Evolutionary conservation across 768 basidiomycete species (phyloP).

Genomic region (Suillus bovinus): DNA sequence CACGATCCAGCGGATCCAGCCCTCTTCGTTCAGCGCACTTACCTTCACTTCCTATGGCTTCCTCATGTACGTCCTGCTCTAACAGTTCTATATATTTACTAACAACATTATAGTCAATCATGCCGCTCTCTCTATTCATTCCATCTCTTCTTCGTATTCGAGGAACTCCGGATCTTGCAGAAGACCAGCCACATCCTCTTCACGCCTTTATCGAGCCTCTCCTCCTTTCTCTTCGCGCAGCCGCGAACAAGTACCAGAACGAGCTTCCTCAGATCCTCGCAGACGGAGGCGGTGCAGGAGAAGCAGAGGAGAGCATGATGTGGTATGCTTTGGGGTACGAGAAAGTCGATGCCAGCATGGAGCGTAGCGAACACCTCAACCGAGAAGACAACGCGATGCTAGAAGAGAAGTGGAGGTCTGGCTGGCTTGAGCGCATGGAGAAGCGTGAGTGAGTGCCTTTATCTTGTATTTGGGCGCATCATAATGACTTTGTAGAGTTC

Average conservation of each 20-base stretch:
- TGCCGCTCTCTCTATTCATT: conserved; percentile 61
- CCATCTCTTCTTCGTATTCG: conserved; percentile 56
- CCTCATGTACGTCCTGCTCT: conserved; percentile 54
- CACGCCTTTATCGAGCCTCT: conserved; percentile 61
- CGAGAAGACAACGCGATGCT: conserved; percentile 30
- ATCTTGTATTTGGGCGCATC: not conserved
- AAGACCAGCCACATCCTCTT: conserved; percentile 47
- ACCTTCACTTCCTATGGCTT: conserved; percentile 78
- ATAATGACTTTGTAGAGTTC: conserved; percentile 46
- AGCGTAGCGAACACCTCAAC: conserved; percentile 25
- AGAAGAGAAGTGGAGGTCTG: conserved; percentile 53
- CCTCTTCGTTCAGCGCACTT: conserved; percentile 60
- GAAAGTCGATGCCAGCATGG: conserved; percentile 40
- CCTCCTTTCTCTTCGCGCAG: conserved; percentile 56
- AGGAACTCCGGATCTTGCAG: conserved; percentile 25
- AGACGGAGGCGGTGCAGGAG: conserved; percentile 60
- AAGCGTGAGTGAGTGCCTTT: conserved; percentile 55
- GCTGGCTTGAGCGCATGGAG: conserved; percentile 68
- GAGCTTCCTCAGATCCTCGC: conserved; percentile 62
- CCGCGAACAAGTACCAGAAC: conserved; percentile 60
- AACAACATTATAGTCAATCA: conserved; percentile 54
- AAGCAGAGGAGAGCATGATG: conserved; percentile 73
- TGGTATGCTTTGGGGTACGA: conserved; percentile 73
- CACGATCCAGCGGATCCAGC: conserved; percentile 47
- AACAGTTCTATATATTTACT: conserved; percentile 10